Base-by-base conservation (phyloP, 2,329 filamentous ascomycete genomes). In the Calonectria leucothoes region DNA sequence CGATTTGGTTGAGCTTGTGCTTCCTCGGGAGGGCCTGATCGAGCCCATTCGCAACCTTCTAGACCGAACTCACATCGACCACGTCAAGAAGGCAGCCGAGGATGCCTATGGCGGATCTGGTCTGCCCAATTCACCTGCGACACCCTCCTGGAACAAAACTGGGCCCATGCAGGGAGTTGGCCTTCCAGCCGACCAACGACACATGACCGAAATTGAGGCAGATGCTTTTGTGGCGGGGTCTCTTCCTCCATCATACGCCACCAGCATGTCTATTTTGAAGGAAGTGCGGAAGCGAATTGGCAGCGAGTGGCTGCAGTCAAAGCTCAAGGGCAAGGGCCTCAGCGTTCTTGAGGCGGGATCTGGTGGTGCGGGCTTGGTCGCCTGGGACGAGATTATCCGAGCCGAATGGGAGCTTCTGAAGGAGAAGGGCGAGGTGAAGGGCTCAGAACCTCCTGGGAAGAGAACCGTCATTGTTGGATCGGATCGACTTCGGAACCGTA, bases 401-500 rank as follows among this genome's bases (percentile, higher is more conserved):
- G 93, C 96, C 0, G 96, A 98, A 82, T 98, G 94, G 93, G 91
- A 94, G 67, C 82, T 93, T 0, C 89, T 96, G 85, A 89, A 82
- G 31, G 89, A 91, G 5, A 85, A 87, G 37, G 86, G 86, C 0
- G 84, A 87, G 37, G 83, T 81, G 0, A 76, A 79, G 29, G 87
- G 84, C 1, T 81, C 84, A 0, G 82, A 87, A 2, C 91, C 92
- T 1, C 87, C 90, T 4, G 94, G 95, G 1, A 95, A 93, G 82
- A 93, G 94, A 68, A 96, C 95, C 0, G 95, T 98, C 1, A 86
- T 98, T 4, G 92, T 94, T 2, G 95, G 93, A 0, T 94, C 95
- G 0, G 91, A 95, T 74, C 86, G 91, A 3, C 87, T 99, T 33
- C 92, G 95, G 23, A 88, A 94, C 70, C 93, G 95, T 37, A 88